Conservation (phyloP, 2,329 filamentous ascomycete genomes). For the Neopestalotiopsis sp. region DNA sequence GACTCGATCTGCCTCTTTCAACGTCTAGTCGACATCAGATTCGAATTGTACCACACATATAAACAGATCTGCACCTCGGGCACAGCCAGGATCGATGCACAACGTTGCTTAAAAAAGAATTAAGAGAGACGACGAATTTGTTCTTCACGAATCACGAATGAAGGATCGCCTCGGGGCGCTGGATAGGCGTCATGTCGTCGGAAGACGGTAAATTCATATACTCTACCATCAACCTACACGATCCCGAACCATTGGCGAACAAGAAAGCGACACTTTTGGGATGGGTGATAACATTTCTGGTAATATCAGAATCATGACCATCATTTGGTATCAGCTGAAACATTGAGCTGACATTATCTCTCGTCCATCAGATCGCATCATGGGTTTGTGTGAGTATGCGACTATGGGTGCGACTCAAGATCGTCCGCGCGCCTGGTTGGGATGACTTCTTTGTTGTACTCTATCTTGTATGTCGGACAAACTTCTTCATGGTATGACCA, state of each 20-base stretch:
- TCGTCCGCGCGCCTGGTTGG: constrained; percentile 31
- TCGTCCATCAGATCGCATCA: constrained; percentile 29
- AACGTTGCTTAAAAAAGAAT: background rate
- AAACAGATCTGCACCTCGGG: background rate
- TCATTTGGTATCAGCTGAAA: background rate
- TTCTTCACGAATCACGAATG: background rate
- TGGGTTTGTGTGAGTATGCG: constrained; percentile 36
- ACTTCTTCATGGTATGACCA: background rate
- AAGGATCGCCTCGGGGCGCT: constrained; percentile 4
- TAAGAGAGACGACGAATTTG: background rate
- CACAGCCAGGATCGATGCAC: background rate
- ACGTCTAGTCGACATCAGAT: background rate
- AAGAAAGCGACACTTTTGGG: constrained; percentile 32
- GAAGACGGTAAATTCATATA: constrained; percentile 19
- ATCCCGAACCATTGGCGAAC: constrained; percentile 36
- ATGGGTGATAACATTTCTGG: constrained; percentile 34
- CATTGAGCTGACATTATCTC: background rate
- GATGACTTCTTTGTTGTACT: constrained; percentile 32
- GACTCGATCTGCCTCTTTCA: background rate
- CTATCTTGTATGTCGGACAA: constrained; percentile 25
- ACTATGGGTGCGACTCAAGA: constrained; percentile 30
- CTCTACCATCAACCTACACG: constrained; percentile 29
- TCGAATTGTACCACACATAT: background rate
- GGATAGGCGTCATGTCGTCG: constrained; percentile 11
- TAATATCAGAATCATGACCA: constrained; percentile 21